Evolutionary conservation across 2,329 filamentous ascomycete genomes (phyloP).

Genomic region (Cylindrodendrum hubeiense): DNA sequence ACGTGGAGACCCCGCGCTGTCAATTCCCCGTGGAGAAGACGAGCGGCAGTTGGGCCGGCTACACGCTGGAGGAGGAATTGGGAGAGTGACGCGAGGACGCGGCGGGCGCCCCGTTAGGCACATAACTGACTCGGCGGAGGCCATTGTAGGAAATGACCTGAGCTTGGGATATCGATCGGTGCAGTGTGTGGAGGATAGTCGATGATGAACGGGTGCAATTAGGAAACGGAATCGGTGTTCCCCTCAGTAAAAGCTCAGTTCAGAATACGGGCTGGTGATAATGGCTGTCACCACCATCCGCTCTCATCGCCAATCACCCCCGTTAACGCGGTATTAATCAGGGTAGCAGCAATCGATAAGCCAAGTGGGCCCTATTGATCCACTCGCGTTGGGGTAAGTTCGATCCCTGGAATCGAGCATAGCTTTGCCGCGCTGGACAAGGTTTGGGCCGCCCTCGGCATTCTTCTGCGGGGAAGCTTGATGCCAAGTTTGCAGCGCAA

Average conservation of each 20-base stretch:
- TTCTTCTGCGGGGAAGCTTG: constrained; percentile 2
- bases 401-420: not conserved
- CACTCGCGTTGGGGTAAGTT: not conserved
- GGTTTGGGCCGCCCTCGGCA: not conserved
- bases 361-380: too few relatives aligned
- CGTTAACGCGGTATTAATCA: too few relatives aligned
- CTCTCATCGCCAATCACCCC: too few relatives aligned
- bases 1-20: constrained; percentile 22
- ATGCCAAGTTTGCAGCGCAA: not conserved
- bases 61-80: not conserved
- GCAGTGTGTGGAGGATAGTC: too few relatives aligned
- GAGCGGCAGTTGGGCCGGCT: constrained; percentile 25
- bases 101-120: not conserved
- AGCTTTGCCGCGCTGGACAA: not conserved
- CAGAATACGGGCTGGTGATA: too few relatives aligned
- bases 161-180: not conserved
- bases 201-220: not conserved
- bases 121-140: not conserved
- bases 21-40: constrained; percentile 19
- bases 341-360: too few relatives aligned
- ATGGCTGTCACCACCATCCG: too few relatives aligned
- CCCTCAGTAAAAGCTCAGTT: too few relatives aligned
- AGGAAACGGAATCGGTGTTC: not conserved
- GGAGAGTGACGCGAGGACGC: not conserved
- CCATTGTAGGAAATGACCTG: not conserved